Percentiles rank a stretch among this genome's conserved stretches.
These are phyloP conservation scores for Cinnamomum chago DNA, from an alignment of 164 flowering plant species.

Conservation along the genomic window DNA sequence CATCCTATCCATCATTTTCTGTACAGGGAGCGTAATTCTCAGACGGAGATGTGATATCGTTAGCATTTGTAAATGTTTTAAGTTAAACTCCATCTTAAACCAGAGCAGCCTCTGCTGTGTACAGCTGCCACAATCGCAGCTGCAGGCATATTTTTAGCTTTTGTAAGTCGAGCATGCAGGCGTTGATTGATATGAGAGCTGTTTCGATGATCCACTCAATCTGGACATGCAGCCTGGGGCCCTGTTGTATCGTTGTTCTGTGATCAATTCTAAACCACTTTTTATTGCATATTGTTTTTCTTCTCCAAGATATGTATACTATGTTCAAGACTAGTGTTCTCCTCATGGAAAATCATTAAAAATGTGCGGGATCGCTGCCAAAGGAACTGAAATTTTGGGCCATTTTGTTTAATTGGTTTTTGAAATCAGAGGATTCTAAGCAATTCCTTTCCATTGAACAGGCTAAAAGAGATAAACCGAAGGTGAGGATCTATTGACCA, in stretches of 20 bases:
- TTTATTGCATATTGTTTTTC: too few species aligned
- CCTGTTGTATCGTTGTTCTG: neutral
- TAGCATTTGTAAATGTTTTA: neutral
- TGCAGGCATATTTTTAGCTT: neutral
- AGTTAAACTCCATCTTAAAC: neutral
- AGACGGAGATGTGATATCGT: neutral
- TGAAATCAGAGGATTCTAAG: too few species aligned
- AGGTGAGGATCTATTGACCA: too few species aligned
- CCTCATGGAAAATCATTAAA: too few species aligned
- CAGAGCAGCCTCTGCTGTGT: neutral
- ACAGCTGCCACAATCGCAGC: neutral
- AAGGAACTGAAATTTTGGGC: too few species aligned
- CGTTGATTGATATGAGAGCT: neutral
- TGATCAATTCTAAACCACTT: neutral
- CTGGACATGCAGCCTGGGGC: constrained; percentile 3
- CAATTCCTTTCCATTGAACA: too few species aligned
- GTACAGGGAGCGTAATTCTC: constrained; percentile 2
- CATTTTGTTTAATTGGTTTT: too few species aligned
- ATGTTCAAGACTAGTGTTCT: too few species aligned
- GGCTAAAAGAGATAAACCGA: too few species aligned
- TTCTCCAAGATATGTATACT: neutral
- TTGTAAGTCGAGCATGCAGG: neutral
- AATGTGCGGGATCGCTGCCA: too few species aligned
- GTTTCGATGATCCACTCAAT: neutral
- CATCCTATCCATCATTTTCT: neutral